phyloP scores from a whole-genome alignment of 179 eudicot genomes.

The Drosera spatulata region DNA sequence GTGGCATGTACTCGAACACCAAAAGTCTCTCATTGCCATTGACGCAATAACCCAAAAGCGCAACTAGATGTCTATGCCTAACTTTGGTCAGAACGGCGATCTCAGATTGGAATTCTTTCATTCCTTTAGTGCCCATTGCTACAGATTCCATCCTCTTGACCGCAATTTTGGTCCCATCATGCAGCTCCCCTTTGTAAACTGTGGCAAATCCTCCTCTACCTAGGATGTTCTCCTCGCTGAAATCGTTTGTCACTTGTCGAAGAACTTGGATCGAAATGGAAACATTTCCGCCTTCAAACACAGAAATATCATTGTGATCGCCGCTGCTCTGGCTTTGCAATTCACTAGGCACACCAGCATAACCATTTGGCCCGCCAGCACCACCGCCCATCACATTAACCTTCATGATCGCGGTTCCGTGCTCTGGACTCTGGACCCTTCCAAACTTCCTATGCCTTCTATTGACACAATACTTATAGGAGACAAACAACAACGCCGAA shows the following conservation, averaged over 20 bases:
- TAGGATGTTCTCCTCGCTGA: slow-evolving; percentile 10
- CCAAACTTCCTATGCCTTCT: slow-evolving; percentile 17
- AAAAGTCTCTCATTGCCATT: slow-evolving; percentile 14
- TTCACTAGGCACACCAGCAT: slow-evolving; percentile 20
- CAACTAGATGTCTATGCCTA: slow-evolving; percentile 15
- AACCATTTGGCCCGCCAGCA: slow-evolving; percentile 9
- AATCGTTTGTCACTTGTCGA: slow-evolving; percentile 13
- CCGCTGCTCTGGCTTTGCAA: slow-evolving; percentile 36
- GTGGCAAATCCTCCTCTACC: slow-evolving; percentile 14
- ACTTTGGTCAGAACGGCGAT: slow-evolving; percentile 16
- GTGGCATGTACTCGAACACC: slow-evolving; percentile 17
- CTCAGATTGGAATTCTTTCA: slow-evolving; percentile 16
- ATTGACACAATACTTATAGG: slow-evolving; percentile 20
- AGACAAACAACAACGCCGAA: slow-evolving; percentile 24
- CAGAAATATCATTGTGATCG: slow-evolving; percentile 22
- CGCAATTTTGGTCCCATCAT: slow-evolving; percentile 16
- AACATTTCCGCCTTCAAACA: slow-evolving; percentile 14
- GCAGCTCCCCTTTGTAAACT: slow-evolving; percentile 14
- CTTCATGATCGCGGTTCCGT: slow-evolving; percentile 18
- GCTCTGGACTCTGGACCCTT: slow-evolving; percentile 22
- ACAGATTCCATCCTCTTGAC: slow-evolving; percentile 14
- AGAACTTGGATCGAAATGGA: slow-evolving; percentile 14
- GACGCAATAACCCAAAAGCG: slow-evolving; percentile 12
- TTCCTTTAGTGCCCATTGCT: slow-evolving; percentile 13
- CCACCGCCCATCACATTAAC: slow-evolving; percentile 7